Evolutionary conservation across 352 stramenopile species (phyloP).

Genomic region (Bremia lactucae): DNA sequence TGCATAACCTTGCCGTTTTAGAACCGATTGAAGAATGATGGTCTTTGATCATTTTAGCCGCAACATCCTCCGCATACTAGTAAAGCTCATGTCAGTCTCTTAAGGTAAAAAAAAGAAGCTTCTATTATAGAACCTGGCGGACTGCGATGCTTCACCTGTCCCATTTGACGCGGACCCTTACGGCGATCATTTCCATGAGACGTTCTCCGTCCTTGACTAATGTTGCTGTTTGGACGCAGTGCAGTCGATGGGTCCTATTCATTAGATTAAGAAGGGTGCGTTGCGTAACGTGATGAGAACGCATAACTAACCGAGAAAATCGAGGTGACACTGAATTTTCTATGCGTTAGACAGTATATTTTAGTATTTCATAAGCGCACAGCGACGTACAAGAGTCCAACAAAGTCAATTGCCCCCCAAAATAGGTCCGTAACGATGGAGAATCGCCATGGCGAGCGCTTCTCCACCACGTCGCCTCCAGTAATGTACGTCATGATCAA

Average conservation of each 20-base stretch:
- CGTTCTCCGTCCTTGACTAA: conserved; percentile 9
- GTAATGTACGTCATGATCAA: conserved; percentile 50
- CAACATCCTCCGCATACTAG: conserved; percentile 50
- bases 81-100: conserved; percentile 1
- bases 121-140: conserved; percentile 49
- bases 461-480: conserved; percentile 48
- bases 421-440: conserved; percentile 62
- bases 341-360: conserved; percentile 1
- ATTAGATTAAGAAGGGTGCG: background rate
- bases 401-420: conserved; percentile 63
- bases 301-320: conserved; percentile 41
- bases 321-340: conserved; percentile 25
- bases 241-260: conserved; percentile 35
- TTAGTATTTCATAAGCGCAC: background rate
- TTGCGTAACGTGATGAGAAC: background rate
- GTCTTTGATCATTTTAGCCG: no score
- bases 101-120: background rate
- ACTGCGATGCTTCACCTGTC: conserved; percentile 35
- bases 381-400: conserved; percentile 64
- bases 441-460: conserved; percentile 54
- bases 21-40: no score
- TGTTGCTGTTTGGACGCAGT: conserved; percentile 26
- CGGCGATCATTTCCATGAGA: conserved; percentile 13
- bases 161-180: conserved; percentile 39
- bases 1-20: no score